Percentiles rank a stretch among this genome's conserved stretches.
These are phyloP conservation scores for Yamadazyma friedrichii DNA, from an alignment of 1,139 yeast genomes.

Conservation along the genomic window DNA sequence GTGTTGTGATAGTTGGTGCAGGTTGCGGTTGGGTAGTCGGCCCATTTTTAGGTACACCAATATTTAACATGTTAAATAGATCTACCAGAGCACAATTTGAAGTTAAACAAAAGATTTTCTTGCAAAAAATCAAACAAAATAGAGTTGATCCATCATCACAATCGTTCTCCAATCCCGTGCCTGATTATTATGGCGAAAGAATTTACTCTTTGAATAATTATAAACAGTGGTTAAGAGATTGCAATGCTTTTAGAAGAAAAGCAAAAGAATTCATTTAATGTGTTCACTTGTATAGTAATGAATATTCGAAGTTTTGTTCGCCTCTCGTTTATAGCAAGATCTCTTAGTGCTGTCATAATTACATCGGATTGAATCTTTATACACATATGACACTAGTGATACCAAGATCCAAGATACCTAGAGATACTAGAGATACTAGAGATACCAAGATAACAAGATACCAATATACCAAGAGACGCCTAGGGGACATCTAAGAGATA, in stretches of 20 bases:
- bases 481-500: too few species aligned
- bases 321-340: neutral
- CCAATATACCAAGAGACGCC: too few species aligned
- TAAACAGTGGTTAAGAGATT: slow-evolving; percentile 94
- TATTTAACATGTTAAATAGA: slow-evolving; percentile 60
- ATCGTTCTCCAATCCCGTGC: slow-evolving; percentile 90
- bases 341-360: too few species aligned
- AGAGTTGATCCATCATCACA: slow-evolving; percentile 95
- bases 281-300: neutral
- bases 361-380: too few species aligned
- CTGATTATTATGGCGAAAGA: slow-evolving; percentile 96
- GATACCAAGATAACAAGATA: too few species aligned
- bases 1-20: slow-evolving; percentile 66
- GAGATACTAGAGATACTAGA: too few species aligned
- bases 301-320: neutral
- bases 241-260: slow-evolving; percentile 86
- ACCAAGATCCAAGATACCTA: too few species aligned
- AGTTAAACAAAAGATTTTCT: slow-evolving; percentile 67
- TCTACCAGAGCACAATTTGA: slow-evolving; percentile 46
- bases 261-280: slow-evolving; percentile 68
- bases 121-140: slow-evolving; percentile 69
- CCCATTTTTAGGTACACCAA: slow-evolving; percentile 71
- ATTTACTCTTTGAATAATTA: slow-evolving; percentile 83
- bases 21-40: slow-evolving; percentile 81
- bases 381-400: too few species aligned